Evolutionary conservation across 2,329 filamentous ascomycete genomes (phyloP).

Genomic region (Fusarium albosuccineum): DNA sequence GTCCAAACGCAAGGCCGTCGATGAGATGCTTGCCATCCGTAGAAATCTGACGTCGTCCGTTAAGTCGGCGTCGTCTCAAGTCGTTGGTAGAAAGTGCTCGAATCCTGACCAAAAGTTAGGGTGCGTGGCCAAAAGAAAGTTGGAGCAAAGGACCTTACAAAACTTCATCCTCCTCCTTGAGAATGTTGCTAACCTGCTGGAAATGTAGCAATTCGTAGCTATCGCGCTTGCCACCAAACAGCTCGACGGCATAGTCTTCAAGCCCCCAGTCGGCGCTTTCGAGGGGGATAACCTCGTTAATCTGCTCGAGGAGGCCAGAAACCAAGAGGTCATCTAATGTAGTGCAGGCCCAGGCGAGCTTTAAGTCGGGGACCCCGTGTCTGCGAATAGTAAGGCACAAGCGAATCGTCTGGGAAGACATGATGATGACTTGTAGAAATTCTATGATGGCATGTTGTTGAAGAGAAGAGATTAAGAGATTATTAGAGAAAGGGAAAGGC

Average conservation of each 20-base stretch:
- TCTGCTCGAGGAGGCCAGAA: slow-evolving; percentile 79
- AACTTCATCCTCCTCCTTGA: slow-evolving; percentile 88
- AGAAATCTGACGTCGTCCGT: slow-evolving; percentile 85
- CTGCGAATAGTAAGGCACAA: slow-evolving; percentile 80
- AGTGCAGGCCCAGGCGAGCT: slow-evolving; percentile 77
- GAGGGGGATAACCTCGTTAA: slow-evolving; percentile 85
- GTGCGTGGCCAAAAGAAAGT: rapidly evolving
- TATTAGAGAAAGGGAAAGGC: slow-evolving; percentile 3
- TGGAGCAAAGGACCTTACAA: slow-evolving; percentile 65
- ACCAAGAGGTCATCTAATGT: slow-evolving; percentile 74
- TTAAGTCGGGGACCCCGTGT: slow-evolving; percentile 78
- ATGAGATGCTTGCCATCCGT: slow-evolving; percentile 82
- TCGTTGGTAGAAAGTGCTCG: slow-evolving; percentile 83
- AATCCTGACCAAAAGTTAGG: slow-evolving; percentile 66
- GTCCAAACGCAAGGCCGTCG: slow-evolving; percentile 88
- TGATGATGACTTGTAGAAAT: slow-evolving; percentile 23
- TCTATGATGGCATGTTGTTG: slow-evolving; percentile 36
- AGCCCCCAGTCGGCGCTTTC: slow-evolving; percentile 86
- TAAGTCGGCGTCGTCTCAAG: slow-evolving; percentile 76
- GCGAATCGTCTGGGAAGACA: slow-evolving; percentile 66
- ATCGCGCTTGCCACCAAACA: slow-evolving; percentile 65
- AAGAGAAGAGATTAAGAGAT: neutral
- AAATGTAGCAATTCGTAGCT: slow-evolving; percentile 92
- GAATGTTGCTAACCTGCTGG: slow-evolving; percentile 74
- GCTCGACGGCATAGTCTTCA: slow-evolving; percentile 89